Evolutionary conservation across 169 alveolate genomes (phyloP).

Genomic region (Cryptosporidium xiaoi): DNA sequence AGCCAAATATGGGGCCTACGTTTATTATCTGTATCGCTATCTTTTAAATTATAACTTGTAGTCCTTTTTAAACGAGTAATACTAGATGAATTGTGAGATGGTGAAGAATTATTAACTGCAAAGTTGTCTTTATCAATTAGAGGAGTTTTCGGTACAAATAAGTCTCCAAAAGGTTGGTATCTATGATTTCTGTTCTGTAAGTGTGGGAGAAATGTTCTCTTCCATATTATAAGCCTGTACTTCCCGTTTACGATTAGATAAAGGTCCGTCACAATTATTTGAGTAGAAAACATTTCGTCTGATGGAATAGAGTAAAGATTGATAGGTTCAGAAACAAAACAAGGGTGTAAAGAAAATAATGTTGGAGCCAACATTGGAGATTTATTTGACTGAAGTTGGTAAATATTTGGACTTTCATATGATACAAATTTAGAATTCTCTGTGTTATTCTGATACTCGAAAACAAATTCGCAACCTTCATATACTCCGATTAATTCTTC

Average conservation of each 20-base stretch:
- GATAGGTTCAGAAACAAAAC: slow-evolving; percentile 69
- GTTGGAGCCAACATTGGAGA: slow-evolving; percentile 69
- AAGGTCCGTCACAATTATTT: slow-evolving; percentile 41
- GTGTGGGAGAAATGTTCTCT: slow-evolving; percentile 45
- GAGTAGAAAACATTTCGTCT: slow-evolving; percentile 67
- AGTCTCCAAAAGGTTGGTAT: slow-evolving; percentile 72
- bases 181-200: slow-evolving; percentile 63
- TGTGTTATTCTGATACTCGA: slow-evolving; percentile 8
- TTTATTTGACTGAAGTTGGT: slow-evolving; percentile 33
- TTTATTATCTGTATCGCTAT: neutral
- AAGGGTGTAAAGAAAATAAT: slow-evolving; percentile 60
- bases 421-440: slow-evolving; percentile 24
- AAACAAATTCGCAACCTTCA: slow-evolving; percentile 16
- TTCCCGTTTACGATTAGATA: slow-evolving; percentile 60
- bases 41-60: neutral
- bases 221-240: slow-evolving; percentile 63
- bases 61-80: neutral
- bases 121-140: neutral
- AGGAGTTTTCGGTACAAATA: slow-evolving; percentile 57
- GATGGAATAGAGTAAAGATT: slow-evolving; percentile 63
- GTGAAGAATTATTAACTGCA: neutral
- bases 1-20: slow-evolving; percentile 61
- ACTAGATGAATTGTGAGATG: neutral
- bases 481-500: slow-evolving; percentile 25
- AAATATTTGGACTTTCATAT: slow-evolving; percentile 27